phyloP scores from a whole-genome alignment of 2,329 filamentous ascomycete species.

The Didymella pinodella region DNA sequence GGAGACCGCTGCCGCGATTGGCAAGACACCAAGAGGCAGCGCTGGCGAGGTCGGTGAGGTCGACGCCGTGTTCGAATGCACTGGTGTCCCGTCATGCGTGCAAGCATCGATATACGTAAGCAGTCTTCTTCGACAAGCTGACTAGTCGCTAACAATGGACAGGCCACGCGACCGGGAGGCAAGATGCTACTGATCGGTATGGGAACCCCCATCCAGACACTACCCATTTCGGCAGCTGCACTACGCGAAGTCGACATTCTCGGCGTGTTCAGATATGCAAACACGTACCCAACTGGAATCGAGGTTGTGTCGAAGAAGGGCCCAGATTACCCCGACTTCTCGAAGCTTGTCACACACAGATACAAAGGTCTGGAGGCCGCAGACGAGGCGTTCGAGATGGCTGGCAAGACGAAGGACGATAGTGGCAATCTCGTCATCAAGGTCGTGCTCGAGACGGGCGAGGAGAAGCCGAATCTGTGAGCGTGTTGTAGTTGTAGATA shows the following conservation, averaged over 20 bases:
- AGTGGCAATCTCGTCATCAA: slow-evolving; percentile 75
- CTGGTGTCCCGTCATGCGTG: slow-evolving; percentile 77
- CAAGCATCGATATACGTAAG: slow-evolving; percentile 74
- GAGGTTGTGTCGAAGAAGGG: slow-evolving; percentile 60
- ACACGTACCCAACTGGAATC: slow-evolving; percentile 78
- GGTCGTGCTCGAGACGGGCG: slow-evolving; percentile 65
- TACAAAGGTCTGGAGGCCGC: slow-evolving; percentile 71
- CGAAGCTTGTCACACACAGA: slow-evolving; percentile 76
- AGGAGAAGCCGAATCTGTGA: slow-evolving; percentile 34
- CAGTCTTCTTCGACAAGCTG: neutral
- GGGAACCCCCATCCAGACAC: slow-evolving; percentile 78
- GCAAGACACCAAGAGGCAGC: slow-evolving; percentile 45
- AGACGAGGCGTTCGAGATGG: slow-evolving; percentile 73
- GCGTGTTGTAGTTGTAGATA: neutral
- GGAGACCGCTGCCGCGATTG: slow-evolving; percentile 57
- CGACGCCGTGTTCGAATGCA: slow-evolving; percentile 78
- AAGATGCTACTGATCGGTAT: slow-evolving; percentile 80
- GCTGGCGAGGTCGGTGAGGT: slow-evolving; percentile 61
- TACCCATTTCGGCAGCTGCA: slow-evolving; percentile 75
- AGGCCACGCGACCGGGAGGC: slow-evolving; percentile 71
- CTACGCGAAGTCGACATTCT: slow-evolving; percentile 79
- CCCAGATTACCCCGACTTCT: slow-evolving; percentile 66
- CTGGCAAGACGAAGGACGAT: slow-evolving; percentile 71
- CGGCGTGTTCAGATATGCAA: slow-evolving; percentile 80
- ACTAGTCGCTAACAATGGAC: slow-evolving; percentile 11